These are phyloP conservation scores for Bondarzewia mesenterica DNA, from an alignment of 1,284 basidiomycete genomes.

Conservation along the genomic window DNA sequence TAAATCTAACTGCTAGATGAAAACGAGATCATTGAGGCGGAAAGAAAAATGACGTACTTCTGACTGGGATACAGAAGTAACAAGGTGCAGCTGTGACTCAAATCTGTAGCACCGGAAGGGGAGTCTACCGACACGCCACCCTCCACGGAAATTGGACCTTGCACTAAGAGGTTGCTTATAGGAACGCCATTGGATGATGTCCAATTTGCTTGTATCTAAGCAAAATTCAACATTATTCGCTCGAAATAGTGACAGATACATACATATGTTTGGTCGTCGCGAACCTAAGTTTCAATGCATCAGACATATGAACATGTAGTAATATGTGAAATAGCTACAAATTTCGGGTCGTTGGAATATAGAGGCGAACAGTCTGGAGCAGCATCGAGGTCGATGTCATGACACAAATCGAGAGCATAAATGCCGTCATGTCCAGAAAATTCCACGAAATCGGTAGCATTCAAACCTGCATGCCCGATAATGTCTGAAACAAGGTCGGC, in stretches of 20 bases:
- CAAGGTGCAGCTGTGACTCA: neutral
- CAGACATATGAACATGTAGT: neutral
- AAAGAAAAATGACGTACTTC: neutral
- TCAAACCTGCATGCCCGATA: neutral
- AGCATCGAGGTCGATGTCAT: neutral
- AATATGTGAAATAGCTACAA: neutral
- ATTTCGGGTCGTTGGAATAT: neutral
- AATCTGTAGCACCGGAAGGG: neutral
- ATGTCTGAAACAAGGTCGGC: neutral
- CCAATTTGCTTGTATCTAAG: too few relatives aligned
- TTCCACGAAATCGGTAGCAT: neutral
- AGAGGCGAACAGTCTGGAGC: neutral
- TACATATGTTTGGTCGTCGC: too few relatives aligned
- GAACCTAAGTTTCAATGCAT: neutral
- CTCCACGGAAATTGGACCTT: neutral
- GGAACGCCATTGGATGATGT: too few relatives aligned
- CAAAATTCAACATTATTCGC: too few relatives aligned
- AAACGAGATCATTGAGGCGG: neutral
- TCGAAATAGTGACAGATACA: too few relatives aligned
- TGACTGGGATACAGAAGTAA: neutral
- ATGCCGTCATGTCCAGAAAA: neutral
- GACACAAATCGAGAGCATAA: neutral
- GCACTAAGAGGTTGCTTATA: too few relatives aligned
- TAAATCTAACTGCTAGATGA: neutral
- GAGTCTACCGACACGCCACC: neutral